Conservation (phyloP, 1,284 basidiomycete species). For the Pseudozyma thailandica region DNA sequence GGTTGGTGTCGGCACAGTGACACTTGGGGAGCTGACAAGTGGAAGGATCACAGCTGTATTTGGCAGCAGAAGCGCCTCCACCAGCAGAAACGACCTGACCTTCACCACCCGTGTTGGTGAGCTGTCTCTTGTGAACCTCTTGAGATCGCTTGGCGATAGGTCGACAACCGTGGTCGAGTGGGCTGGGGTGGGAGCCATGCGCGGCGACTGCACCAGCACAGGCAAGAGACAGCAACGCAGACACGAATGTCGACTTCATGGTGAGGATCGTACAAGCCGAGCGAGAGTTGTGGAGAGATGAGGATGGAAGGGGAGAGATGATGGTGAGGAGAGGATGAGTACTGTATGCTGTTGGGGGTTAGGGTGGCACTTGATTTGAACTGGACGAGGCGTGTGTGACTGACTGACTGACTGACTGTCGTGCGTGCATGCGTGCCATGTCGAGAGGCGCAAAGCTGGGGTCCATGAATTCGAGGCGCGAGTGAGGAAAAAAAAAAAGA, state of each 20-base stretch:
- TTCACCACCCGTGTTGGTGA: slow-evolving; percentile 41
- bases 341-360: not conserved
- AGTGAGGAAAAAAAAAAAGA: no score
- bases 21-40: slow-evolving; percentile 59
- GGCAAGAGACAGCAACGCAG: slow-evolving; percentile 27
- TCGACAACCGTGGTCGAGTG: slow-evolving; percentile 44
- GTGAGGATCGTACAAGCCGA: not conserved
- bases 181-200: slow-evolving; percentile 21
- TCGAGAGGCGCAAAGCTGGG: no score
- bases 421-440: no score
- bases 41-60: slow-evolving; percentile 57
- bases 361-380: not conserved
- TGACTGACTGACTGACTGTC: no score
- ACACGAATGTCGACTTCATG: slow-evolving; percentile 31
- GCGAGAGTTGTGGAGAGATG: not conserved
- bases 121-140: slow-evolving; percentile 30
- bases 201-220: slow-evolving; percentile 27
- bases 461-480: no score
- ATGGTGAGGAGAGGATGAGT: slow-evolving; percentile 1
- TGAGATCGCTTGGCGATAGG: slow-evolving; percentile 36
- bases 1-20: slow-evolving; percentile 59
- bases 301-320: not conserved
- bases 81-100: slow-evolving; percentile 31
- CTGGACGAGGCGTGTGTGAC: not conserved
- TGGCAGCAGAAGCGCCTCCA: slow-evolving; percentile 57